Percentiles rank a stretch among this genome's conserved stretches.
Evolutionary conservation across 768 basidiomycete species (phyloP).

Genomic region (Suillus ampliporus): DNA sequence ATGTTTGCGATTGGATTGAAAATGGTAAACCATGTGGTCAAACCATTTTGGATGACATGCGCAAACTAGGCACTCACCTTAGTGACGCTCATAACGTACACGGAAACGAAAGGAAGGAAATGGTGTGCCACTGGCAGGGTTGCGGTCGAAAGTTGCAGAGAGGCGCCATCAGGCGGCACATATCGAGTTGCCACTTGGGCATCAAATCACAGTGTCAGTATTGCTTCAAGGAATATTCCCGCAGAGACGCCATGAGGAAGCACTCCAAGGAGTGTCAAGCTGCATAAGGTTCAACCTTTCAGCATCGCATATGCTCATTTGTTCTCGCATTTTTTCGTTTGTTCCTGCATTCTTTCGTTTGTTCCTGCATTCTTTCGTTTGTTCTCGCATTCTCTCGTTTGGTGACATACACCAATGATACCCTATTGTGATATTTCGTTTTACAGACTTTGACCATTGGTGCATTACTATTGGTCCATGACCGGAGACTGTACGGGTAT

Average conservation of each 20-base stretch:
- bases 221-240: conserved; percentile 33
- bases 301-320: neutral
- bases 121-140: conserved; percentile 27
- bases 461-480: neutral
- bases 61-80: conserved; percentile 32
- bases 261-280: conserved; percentile 33
- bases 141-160: conserved; percentile 33
- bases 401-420: neutral
- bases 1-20: conserved; percentile 30
- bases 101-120: conserved; percentile 23
- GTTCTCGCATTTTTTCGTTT: neutral
- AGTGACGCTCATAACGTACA: conserved; percentile 22
- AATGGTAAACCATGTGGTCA: conserved; percentile 27
- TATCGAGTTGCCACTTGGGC: conserved; percentile 28
- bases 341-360: neutral
- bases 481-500: neutral
- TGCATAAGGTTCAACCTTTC: conserved; percentile 20
- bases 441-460: too few relatives aligned
- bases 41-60: conserved; percentile 20
- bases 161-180: conserved; percentile 30
- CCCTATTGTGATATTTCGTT: neutral
- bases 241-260: conserved; percentile 30
- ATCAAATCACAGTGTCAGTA: conserved; percentile 25
- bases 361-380: too few relatives aligned
- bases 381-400: neutral